phyloP scores from a whole-genome alignment of 352 stramenopile genomes.

The Phytophthora macrochlamydospora region DNA sequence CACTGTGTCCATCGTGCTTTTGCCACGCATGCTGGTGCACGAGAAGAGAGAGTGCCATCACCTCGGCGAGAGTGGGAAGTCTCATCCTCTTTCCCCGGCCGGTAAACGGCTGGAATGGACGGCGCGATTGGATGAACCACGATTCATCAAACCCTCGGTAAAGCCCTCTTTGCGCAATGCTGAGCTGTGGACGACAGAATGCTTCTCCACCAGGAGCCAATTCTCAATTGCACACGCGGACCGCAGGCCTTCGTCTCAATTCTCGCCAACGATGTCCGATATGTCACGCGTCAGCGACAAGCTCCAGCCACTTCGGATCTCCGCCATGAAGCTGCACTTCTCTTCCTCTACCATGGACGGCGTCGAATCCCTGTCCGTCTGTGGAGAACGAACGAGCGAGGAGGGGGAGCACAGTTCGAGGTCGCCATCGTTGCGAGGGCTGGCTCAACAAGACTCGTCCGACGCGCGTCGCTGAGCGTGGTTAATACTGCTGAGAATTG shows the following conservation, averaged over 20 bases:
- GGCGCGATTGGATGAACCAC: too few species aligned
- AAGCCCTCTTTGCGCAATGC: too few species aligned
- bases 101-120: constrained; percentile 18
- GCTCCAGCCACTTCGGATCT: constrained; percentile 4
- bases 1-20: not conserved
- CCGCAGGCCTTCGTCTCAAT: not conserved
- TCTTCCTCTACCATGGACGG: not conserved
- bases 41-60: not conserved
- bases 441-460: not conserved
- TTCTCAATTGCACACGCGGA: constrained; percentile 3
- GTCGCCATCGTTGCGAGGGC: constrained; percentile 5
- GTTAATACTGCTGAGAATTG: not conserved
- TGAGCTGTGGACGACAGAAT: not conserved
- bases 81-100: not conserved
- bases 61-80: not conserved
- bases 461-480: not conserved
- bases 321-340: constrained; percentile 2
- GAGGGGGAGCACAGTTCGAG: not conserved
- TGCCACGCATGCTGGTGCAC: too few species aligned
- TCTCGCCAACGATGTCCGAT: too few species aligned
- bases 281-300: not conserved
- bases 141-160: too few species aligned
- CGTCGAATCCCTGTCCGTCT: constrained; percentile 11
- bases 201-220: not conserved
- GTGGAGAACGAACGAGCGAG: constrained; percentile 1